Conservation (phyloP, 441 rosid species). For the Adansonia grandidieri region DNA sequence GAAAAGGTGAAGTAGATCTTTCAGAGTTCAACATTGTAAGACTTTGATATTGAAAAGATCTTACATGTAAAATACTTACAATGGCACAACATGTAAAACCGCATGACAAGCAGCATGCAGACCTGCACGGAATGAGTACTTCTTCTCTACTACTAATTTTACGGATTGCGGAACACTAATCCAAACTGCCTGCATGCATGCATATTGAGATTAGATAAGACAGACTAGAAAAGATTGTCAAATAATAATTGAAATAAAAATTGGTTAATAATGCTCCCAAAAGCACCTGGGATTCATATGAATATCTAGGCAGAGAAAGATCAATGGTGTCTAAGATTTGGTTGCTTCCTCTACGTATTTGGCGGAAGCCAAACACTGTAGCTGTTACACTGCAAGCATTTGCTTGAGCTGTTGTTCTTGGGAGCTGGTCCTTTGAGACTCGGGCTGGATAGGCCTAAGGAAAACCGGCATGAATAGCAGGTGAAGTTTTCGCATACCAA, state of each 20-base stretch:
- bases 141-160: slow-evolving; percentile 51
- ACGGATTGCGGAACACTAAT: slow-evolving; percentile 70
- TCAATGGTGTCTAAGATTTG: slow-evolving; percentile 57
- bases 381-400: slow-evolving; percentile 76
- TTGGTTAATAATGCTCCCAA: not conserved
- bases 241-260: slow-evolving; percentile 21
- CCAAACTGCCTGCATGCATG: slow-evolving; percentile 77
- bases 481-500: slow-evolving; percentile 19
- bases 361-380: slow-evolving; percentile 80
- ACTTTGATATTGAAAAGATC: not conserved
- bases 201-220: slow-evolving; percentile 24
- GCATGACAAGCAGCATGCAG: slow-evolving; percentile 97
- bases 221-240: not conserved
- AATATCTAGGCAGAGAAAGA: slow-evolving; percentile 77
- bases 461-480: slow-evolving; percentile 24
- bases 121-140: slow-evolving; percentile 64
- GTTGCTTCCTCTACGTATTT: slow-evolving; percentile 56
- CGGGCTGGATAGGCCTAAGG: slow-evolving; percentile 67
- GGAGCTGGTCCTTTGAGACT: slow-evolving; percentile 43
- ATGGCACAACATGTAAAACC: slow-evolving; percentile 75
- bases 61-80: slow-evolving; percentile 50
- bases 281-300: slow-evolving; percentile 80
- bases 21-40: not conserved
- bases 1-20: slow-evolving; percentile 7
- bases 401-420: slow-evolving; percentile 81